Evolutionary conservation across 2,329 filamentous ascomycete genomes (phyloP), one percentile per base, ranked within the genome.

Genomic region (Neurospora sp.): DNA sequence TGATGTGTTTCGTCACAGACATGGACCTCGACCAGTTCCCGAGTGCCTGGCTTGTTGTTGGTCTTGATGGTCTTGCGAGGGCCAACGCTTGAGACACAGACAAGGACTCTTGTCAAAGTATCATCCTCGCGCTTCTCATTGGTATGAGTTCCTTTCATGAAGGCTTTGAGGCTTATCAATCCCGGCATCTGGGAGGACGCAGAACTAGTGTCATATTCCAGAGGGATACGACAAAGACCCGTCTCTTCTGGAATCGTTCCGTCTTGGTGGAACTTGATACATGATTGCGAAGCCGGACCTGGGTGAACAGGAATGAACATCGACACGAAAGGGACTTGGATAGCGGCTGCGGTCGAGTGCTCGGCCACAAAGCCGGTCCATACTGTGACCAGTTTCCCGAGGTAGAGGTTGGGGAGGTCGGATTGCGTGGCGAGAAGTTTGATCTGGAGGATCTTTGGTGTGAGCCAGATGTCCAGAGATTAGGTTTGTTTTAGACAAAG

Each of bases 1-100:
- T 83, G 82, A 1, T 82, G 82, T 0, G 86, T 88, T 73, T 89
- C 83, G 75, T 90, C 88, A 73, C 87, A 87, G 10, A 89, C 77
- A 4, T 80, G 78, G 4, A 89, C 77, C 66, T 85, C 84, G 36
- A 84, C 75, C 12, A 86, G 79, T 38, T 85, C 80, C 0, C 80
- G 78, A 11, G 80, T 79, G 40, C 81, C 81, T 52, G 82, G 80
- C 37, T 80, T 81, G 72, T 84, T 86, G 70, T 81, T 83, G 3
- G 81, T 81, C 10, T 71, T 67, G 38, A 88, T 81, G 78, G 74
- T 83, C 77, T 84, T 86, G 67, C 80, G 82, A 6, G 81, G 80
- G 0, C 86, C 85, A 68, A 89, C 80, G 69, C 83, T 86, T 76
- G 86, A 86, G 4, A 89, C 84, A 67, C 87, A 86, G 0, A 88